Base-by-base conservation (phyloP, 495 filamentous ascomycete genomes). In the Neurospora sp. region DNA sequence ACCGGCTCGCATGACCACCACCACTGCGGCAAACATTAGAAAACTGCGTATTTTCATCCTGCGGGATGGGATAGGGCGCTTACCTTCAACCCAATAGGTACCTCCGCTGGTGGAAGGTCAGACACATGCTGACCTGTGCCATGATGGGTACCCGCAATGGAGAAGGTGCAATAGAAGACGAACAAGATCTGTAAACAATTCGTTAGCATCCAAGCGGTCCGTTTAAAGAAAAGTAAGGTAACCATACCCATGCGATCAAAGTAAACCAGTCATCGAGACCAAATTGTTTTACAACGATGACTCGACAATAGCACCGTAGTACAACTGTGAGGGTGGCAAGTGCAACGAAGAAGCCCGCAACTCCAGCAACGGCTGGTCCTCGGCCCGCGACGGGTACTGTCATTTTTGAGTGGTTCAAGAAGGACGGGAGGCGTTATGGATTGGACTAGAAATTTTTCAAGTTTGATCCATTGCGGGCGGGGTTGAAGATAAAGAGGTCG, bases 1-100 rank as follows among this genome's bases (percentile, higher is more conserved):
- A 46, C n/a, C 4, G 75, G 68, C 27, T 79, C 76, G 72, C 79
- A 79, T 20, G 72, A 40, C 71, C 73, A 80, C 77, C 76, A 79
- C 76, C 53, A 61, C 53, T 59, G 10, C 14, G 7, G 42, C 31
- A 35, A 40, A 40, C 6, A 40, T 40, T 40, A 40, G 38, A 1
- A 40, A 40, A 40, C 40, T 40, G 40, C 11, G 11, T 27, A 11
- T 40, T 12, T 12, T 10, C 7, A 35, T 35, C 0, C 35, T 4
- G 9, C 11, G 41, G 41, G 41, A 18, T 5, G 5, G 40, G 12
- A 16, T 12, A 41, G 14, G 27, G 27, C 2, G 14, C 22, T 27
- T 59, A 59, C 48, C 48, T 61, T 61, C 22, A 61, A 61, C 22
- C 53, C 53, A 22, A 61, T 16, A 8, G 53, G 53, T 31, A 61